Percentiles rank a stretch among this genome's conserved stretches.
Evolutionary conservation across 2,329 filamentous ascomycete genomes (phyloP).

Genomic region (Malbranchea zuffiana): DNA sequence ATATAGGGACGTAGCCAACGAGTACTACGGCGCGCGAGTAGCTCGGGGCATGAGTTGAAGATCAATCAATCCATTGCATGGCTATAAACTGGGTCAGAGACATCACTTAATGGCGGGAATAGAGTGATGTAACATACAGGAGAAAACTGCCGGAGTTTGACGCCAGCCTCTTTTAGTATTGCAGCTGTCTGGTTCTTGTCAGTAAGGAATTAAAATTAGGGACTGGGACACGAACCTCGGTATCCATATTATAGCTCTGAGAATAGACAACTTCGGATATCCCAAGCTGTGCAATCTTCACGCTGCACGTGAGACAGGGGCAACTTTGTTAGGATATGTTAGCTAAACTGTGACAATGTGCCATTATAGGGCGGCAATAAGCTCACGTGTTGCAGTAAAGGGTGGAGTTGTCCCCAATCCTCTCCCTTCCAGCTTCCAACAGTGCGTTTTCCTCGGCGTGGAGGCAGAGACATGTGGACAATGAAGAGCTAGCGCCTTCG

Average conservation of each 20-base stretch:
- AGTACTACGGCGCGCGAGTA: too few relatives aligned
- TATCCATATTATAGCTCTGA: conserved; percentile 90
- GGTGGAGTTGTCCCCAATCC: conserved; percentile 69
- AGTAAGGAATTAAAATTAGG: conserved; percentile 9
- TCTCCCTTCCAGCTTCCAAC: conserved; percentile 82
- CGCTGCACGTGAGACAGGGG: conserved; percentile 92
- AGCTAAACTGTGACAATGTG: conserved; percentile 9
- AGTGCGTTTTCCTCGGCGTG: conserved; percentile 97
- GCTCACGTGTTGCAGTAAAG: conserved; percentile 77
- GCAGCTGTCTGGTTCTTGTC: conserved; percentile 49
- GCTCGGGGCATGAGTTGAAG: conserved; percentile 37
- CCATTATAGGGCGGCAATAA: neutral
- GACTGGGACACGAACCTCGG: conserved; percentile 38
- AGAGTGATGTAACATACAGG: conserved; percentile 48
- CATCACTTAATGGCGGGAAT: conserved; percentile 5
- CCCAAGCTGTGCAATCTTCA: conserved; percentile 96
- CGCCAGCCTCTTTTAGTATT: conserved; percentile 73
- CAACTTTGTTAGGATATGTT: conserved; percentile 44
- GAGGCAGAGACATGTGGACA: conserved; percentile 88
- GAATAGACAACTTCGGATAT: conserved; percentile 93
- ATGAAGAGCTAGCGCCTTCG: conserved; percentile 55
- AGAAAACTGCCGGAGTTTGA: conserved; percentile 75
- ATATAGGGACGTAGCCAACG: too few relatives aligned
- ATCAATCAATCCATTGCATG: conserved; percentile 54
- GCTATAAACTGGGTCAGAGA: conserved; percentile 32